Percentiles rank a stretch among this genome's conserved stretches.
Conservation (phyloP, 768 basidiomycete genomes). For the Tubosaeta sp. region DNA sequence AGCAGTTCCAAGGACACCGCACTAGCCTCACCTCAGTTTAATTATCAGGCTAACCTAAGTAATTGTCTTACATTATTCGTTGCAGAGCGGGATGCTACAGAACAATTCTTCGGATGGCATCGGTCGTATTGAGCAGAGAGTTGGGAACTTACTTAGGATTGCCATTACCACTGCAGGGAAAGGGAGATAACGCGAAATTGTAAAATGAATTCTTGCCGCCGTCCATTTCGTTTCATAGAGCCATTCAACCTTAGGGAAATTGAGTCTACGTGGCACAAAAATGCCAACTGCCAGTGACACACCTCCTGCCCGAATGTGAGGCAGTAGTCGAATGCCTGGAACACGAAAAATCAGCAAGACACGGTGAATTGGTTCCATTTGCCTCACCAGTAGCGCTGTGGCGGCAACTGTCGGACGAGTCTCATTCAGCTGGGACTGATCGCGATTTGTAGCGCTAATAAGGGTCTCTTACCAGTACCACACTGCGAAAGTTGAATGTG, state of each 20-base stretch:
- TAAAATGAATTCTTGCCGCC: slow-evolving; percentile 15
- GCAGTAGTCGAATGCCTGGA: slow-evolving; percentile 15
- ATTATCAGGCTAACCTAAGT: not conserved
- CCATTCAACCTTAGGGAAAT: slow-evolving; percentile 13
- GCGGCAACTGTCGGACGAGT: slow-evolving; percentile 5
- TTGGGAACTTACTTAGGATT: slow-evolving; percentile 4
- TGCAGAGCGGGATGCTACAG: slow-evolving; percentile 6
- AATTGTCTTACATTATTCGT: slow-evolving; percentile 5
- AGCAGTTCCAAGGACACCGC: slow-evolving; percentile 9
- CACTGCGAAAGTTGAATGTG: not conserved
- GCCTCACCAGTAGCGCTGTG: slow-evolving; percentile 11
- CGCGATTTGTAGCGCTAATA: not conserved
- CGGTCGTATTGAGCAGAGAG: not conserved
- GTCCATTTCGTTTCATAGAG: slow-evolving; percentile 16
- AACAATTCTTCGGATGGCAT: too few species aligned
- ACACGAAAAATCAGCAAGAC: not conserved
- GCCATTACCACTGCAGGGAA: slow-evolving; percentile 14
- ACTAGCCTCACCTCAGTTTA: slow-evolving; percentile 3
- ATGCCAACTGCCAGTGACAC: not conserved
- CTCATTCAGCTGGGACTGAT: not conserved
- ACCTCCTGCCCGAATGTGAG: slow-evolving; percentile 14
- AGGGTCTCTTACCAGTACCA: not conserved
- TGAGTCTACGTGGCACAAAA: too few species aligned
- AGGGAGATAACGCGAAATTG: slow-evolving; percentile 19
- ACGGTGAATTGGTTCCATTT: not conserved